phyloP scores from a whole-genome alignment of 1,284 basidiomycete species.

The Austroboletus sp. region DNA sequence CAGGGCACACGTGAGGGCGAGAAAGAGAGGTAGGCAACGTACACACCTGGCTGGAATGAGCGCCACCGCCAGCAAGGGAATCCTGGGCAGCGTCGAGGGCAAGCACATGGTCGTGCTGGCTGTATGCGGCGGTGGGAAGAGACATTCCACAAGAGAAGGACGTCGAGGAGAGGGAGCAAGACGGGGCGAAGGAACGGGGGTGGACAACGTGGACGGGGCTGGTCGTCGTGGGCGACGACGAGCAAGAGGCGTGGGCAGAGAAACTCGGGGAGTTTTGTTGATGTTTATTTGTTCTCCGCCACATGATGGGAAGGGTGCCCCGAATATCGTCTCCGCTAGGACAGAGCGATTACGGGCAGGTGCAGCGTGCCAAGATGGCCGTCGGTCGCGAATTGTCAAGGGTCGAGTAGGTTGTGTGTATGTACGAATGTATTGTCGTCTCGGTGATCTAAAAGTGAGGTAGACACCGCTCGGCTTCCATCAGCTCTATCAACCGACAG shows the following conservation, averaged over 20 bases:
- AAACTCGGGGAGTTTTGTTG: constrained; percentile 25
- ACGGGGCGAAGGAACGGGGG: background rate
- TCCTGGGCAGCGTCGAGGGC: constrained; percentile 12
- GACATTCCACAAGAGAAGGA: constrained; percentile 26
- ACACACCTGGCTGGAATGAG: constrained; percentile 14
- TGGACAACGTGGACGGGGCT: constrained; percentile 7
- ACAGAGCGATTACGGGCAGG: background rate
- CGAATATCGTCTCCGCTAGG: constrained; percentile 1
- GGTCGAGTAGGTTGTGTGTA: background rate
- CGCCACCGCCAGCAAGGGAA: background rate
- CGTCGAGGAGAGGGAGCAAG: constrained; percentile 6
- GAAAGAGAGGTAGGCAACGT: background rate
- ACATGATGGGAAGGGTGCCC: constrained; percentile 6
- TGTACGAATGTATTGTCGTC: background rate
- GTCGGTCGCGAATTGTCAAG: background rate
- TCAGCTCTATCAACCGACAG: constrained; percentile 28
- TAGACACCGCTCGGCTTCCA: constrained; percentile 15
- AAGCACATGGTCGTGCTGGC: constrained; percentile 18
- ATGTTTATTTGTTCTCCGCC: constrained; percentile 20
- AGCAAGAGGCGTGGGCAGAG: constrained; percentile 32
- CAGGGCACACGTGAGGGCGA: background rate
- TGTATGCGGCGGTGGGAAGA: constrained; percentile 11
- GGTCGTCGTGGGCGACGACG: constrained; percentile 31
- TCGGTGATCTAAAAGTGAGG: constrained; percentile 29
- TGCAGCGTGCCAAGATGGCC: background rate